These are phyloP conservation scores for Pichia pseudocactophila DNA, from an alignment of 805 yeast species.

Conservation along the genomic window DNA sequence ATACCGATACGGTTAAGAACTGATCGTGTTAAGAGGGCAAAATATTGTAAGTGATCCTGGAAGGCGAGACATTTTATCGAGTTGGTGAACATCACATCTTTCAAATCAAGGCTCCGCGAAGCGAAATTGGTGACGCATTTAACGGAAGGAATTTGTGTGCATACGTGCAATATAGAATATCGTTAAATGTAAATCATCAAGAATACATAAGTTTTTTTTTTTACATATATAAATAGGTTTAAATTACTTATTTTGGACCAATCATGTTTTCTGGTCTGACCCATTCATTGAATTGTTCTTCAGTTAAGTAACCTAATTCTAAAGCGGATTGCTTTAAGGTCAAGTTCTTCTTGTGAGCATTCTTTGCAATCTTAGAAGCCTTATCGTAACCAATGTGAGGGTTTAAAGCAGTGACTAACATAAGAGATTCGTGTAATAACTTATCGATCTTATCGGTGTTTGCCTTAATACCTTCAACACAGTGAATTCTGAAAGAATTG, in stretches of 20 bases:
- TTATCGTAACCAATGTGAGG: conserved; percentile 98
- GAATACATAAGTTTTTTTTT: not conserved
- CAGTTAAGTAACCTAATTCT: conserved; percentile 76
- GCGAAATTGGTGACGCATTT: no score
- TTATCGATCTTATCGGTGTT: conserved; percentile 81
- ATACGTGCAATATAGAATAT: no score
- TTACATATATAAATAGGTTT: not conserved
- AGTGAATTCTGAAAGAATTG: conserved; percentile 83
- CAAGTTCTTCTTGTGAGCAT: conserved; percentile 96
- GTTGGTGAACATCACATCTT: no score
- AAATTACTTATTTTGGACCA: conserved; percentile 58
- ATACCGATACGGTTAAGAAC: no score
- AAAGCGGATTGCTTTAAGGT: conserved; percentile 92
- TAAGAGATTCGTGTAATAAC: conserved; percentile 85
- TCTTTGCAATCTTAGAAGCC: conserved; percentile 96
- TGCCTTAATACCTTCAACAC: conserved; percentile 92
- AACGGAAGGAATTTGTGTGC: no score
- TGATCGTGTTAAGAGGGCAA: no score
- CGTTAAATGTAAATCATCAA: not conserved
- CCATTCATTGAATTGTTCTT: conserved; percentile 90
- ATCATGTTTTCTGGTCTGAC: conserved; percentile 97
- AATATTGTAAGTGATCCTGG: no score
- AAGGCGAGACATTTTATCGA: no score
- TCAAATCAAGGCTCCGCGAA: no score
- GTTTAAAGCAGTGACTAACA: conserved; percentile 97